These are phyloP conservation scores for Mucor velutinosus DNA, from an alignment of 371 early-diverging fungal species.

Conservation along the genomic window DNA sequence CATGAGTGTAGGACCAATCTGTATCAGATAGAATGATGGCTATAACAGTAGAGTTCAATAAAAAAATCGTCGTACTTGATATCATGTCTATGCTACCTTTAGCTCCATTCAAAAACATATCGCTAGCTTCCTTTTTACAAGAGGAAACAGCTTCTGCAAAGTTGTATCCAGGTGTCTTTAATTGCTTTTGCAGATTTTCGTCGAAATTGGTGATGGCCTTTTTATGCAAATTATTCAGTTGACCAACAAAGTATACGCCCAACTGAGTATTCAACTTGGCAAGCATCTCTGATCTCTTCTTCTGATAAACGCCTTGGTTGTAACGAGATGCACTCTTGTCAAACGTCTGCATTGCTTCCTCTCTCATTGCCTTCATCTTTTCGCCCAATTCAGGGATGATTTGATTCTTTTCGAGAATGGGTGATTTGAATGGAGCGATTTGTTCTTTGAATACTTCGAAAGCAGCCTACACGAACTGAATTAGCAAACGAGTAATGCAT, in stretches of 20 bases:
- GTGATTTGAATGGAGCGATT: constrained; percentile 63
- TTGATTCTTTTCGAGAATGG: constrained; percentile 73
- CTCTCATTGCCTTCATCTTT: constrained; percentile 61
- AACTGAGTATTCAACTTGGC: constrained; percentile 77
- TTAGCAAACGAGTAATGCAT: not conserved
- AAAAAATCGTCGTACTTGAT: not conserved
- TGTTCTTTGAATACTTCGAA: constrained; percentile 69
- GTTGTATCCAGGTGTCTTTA: constrained; percentile 52
- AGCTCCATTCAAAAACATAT: constrained; percentile 20
- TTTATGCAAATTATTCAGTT: constrained; percentile 85
- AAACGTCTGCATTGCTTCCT: constrained; percentile 69
- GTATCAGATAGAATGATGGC: constrained; percentile 65
- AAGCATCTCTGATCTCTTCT: constrained; percentile 82
- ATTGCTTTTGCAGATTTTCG: constrained; percentile 37
- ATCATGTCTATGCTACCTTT: constrained; percentile 17
- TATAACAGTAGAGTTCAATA: not conserved
- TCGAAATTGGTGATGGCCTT: constrained; percentile 68
- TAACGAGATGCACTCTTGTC: constrained; percentile 93
- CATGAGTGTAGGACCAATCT: constrained; percentile 80
- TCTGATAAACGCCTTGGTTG: constrained; percentile 84
- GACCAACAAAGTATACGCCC: constrained; percentile 79
- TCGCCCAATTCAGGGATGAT: constrained; percentile 79
- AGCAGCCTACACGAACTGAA: constrained; percentile 45
- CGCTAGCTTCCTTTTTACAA: constrained; percentile 50
- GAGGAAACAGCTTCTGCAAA: constrained; percentile 56